These are phyloP conservation scores for Cytospora chrysosperma DNA, from an alignment of 2,329 filamentous ascomycete species.

Conservation along the genomic window DNA sequence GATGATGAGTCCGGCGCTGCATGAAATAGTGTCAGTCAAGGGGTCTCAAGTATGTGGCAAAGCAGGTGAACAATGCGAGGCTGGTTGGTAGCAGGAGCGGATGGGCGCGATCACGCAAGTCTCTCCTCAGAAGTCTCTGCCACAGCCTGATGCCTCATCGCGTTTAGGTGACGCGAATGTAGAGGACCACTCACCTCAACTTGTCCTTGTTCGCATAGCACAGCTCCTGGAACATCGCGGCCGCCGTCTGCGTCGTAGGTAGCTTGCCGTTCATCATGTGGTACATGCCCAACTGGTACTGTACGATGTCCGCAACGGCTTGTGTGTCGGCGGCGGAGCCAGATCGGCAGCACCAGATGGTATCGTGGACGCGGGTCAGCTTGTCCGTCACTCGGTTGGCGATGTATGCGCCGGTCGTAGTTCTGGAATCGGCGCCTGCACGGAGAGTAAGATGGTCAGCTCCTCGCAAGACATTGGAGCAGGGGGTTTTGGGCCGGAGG, in stretches of 20 bases:
- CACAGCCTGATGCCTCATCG: background rate
- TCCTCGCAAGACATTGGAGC: too few relatives aligned
- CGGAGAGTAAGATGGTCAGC: background rate
- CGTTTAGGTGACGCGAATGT: background rate
- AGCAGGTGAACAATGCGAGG: background rate
- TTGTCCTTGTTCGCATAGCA: constrained; percentile 97
- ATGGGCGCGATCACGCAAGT: background rate
- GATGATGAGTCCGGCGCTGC: constrained; percentile 92
- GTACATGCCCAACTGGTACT: constrained; percentile 93
- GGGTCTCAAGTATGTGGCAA: background rate
- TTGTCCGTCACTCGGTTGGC: constrained; percentile 99
- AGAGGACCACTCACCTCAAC: constrained; percentile 63
- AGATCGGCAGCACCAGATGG: constrained; percentile 99
- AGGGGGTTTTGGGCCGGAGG: too few relatives aligned
- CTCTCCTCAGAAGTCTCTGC: background rate
- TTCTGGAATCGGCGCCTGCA: constrained; percentile 87
- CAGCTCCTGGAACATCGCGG: constrained; percentile 94
- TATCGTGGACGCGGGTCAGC: constrained; percentile 96
- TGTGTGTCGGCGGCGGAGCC: constrained; percentile 97
- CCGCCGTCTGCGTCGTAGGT: constrained; percentile 92
- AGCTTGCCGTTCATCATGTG: constrained; percentile 84
- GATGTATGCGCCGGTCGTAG: constrained; percentile 96
- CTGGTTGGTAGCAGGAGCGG: background rate
- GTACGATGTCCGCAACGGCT: constrained; percentile 95
- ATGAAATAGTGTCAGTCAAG: background rate